Evolutionary conservation across 805 yeast genomes (phyloP), one percentile per base, ranked within the genome.

Genomic region (Spathaspora gorwiae): DNA sequence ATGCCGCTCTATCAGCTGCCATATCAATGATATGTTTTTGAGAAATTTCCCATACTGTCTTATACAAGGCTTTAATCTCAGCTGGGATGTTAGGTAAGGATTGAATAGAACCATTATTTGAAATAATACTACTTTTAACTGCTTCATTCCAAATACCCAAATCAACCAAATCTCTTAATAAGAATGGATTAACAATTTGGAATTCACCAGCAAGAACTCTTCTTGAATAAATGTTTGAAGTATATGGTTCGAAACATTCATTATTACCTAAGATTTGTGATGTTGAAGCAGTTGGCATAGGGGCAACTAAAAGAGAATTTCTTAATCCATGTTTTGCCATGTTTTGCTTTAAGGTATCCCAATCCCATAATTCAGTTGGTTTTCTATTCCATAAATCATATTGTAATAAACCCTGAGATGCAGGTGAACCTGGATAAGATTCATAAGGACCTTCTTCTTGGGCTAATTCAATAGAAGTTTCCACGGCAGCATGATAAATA

Each of bases 1-100:
- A 87, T 19, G 89, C 84, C 48, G 88, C 82, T 68, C 94, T 78
- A 58, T 81, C 90, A 47, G 88, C 85, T 50, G 87, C 82, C 79
- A 64, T 64, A 51, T 79, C 84, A 54, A 79, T 79, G 52, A 79
- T 75, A 46, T 72, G 72, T 61, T 76, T 77, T 59, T 79, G 84
- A 35, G 80, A 70, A 46, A 79, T 74, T 64, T 79, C 84, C 83
- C 84, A 79, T 31, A 79, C 83, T 1, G 84, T 79, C 59, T 75
- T 77, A 62, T 79, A 79, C 50, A 79, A 64, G 29, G 73, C 73
- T 61, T 79, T 79, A 52, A 79, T 63, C 50, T 75, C 76, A 47
- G 69, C 75, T 13, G 84, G 83, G 50, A 79, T 66, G 53, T 75
- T 75, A 30, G 80, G 75, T 53, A 79, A 70, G 37, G 68, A 61